Evolutionary conservation across 805 yeast species (phyloP).

Genomic region (Metschnikowia drakensbergensis): DNA sequence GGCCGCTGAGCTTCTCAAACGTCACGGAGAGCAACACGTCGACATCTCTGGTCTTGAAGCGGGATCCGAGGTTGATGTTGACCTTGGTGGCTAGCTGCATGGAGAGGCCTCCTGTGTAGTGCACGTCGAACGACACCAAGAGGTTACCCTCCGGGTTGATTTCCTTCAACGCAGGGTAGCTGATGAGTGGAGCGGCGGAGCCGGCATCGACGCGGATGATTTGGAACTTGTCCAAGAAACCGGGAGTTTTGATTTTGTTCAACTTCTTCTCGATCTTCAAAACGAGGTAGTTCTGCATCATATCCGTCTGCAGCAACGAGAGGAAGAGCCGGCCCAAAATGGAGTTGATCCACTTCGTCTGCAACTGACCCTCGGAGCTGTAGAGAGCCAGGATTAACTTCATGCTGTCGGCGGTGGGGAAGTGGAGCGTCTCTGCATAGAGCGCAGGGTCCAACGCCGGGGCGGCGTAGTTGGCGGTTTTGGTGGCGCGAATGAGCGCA

Average conservation of each 20-base stretch:
- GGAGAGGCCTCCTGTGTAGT: constrained; percentile 73
- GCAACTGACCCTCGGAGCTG: constrained; percentile 77
- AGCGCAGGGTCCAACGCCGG: constrained; percentile 43
- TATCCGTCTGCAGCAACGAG: constrained; percentile 67
- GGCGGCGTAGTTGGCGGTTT: constrained; percentile 26
- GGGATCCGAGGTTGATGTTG: constrained; percentile 67
- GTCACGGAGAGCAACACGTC: constrained; percentile 68
- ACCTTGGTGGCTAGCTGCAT: constrained; percentile 79
- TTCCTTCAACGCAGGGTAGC: constrained; percentile 64
- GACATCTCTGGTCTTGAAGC: constrained; percentile 73
- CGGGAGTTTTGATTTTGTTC: constrained; percentile 78
- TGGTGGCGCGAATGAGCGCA: constrained; percentile 74
- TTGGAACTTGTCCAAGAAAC: constrained; percentile 77
- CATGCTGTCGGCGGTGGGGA: constrained; percentile 66
- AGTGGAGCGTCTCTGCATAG: constrained; percentile 71
- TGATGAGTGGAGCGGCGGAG: constrained; percentile 70
- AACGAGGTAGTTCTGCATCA: constrained; percentile 54
- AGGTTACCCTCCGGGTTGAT: constrained; percentile 79
- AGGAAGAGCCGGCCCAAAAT: constrained; percentile 78
- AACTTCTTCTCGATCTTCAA: constrained; percentile 66
- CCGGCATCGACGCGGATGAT: constrained; percentile 76
- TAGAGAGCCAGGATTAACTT: constrained; percentile 72
- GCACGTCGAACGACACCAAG: constrained; percentile 54
- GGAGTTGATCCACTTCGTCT: constrained; percentile 90
- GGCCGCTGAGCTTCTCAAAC: constrained; percentile 68